Evolutionary conservation across 345 rosid species (phyloP).

Genomic region (Geranium brycei): DNA sequence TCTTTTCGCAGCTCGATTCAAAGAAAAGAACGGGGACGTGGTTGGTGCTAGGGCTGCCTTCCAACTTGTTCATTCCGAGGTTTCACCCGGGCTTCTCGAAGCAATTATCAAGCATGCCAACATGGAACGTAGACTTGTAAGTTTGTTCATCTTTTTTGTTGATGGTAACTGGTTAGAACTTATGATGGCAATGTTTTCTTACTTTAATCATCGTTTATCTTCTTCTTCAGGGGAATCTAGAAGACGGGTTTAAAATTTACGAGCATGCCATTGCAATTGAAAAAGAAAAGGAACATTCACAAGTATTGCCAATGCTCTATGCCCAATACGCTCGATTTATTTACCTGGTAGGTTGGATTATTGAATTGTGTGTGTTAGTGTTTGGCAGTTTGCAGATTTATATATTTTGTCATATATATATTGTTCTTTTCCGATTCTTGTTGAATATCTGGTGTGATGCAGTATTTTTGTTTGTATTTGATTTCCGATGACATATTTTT

Average conservation of each 20-base stretch:
- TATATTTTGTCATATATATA: no score
- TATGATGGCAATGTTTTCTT: slow-evolving; percentile 7
- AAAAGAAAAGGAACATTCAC: slow-evolving; percentile 86
- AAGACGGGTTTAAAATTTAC: slow-evolving; percentile 60
- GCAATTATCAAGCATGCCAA: slow-evolving; percentile 90
- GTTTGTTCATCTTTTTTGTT: slow-evolving; percentile 11
- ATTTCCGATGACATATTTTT: not conserved
- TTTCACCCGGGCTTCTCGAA: slow-evolving; percentile 88
- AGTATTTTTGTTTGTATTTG: no score
- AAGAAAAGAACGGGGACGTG: slow-evolving; percentile 74
- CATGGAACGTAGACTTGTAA: slow-evolving; percentile 83
- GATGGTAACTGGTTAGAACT: slow-evolving; percentile 2
- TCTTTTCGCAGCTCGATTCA: slow-evolving; percentile 76
- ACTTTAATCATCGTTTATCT: slow-evolving; percentile 4
- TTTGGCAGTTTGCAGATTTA: no score
- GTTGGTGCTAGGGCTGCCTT: slow-evolving; percentile 87
- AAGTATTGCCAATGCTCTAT: slow-evolving; percentile 60
- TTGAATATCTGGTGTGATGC: no score
- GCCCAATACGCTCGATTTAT: slow-evolving; percentile 78
- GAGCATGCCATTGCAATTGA: slow-evolving; percentile 94
- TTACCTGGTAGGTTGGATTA: slow-evolving; percentile 45
- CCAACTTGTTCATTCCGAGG: slow-evolving; percentile 72
- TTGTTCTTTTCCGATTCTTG: not conserved
- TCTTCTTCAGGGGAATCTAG: slow-evolving; percentile 59
- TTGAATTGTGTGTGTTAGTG: not conserved